Evolutionary conservation across 2,329 filamentous ascomycete species (phyloP).

Genomic region (Pestalotiopsis sp.): DNA sequence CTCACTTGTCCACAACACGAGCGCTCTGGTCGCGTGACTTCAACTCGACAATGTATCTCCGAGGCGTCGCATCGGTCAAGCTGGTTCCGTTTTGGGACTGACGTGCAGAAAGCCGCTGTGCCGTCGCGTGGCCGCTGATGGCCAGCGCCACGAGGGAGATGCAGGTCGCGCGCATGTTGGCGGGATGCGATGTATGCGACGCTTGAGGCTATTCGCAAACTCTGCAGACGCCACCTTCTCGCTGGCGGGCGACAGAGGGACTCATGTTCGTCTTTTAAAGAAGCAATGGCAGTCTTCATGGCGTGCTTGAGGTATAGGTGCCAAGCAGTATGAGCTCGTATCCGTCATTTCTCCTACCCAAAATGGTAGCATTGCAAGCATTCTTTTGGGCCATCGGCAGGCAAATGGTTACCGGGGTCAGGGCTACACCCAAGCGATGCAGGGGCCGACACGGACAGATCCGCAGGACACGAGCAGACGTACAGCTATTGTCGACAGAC

Average conservation of each 20-base stretch:
- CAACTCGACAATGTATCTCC: constrained; percentile 27
- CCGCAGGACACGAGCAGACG: not conserved
- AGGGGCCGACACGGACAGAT: not conserved
- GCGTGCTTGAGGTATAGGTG: not conserved
- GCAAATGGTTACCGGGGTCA: not conserved
- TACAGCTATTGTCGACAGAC: not conserved
- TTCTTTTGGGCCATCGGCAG: not conserved
- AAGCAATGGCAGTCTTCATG: not conserved
- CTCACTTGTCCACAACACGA: constrained; percentile 16
- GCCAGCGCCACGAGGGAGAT: not conserved
- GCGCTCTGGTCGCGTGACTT: constrained; percentile 21
- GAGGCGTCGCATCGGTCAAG: constrained; percentile 19
- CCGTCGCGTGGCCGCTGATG: not conserved
- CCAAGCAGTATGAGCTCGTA: not conserved
- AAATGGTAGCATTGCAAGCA: not conserved
- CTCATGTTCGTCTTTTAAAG: not conserved
- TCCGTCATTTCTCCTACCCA: not conserved
- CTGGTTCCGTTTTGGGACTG: not conserved
- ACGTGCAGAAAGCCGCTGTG: not conserved
- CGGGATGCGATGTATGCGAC: not conserved
- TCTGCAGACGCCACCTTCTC: not conserved
- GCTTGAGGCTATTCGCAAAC: not conserved
- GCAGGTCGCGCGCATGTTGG: constrained; percentile 1
- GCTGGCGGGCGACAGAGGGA: not conserved
- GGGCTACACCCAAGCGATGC: not conserved